These are phyloP conservation scores for Salvia miltiorrhiza DNA, from an alignment of 257 asterid species.

Conservation along the genomic window DNA sequence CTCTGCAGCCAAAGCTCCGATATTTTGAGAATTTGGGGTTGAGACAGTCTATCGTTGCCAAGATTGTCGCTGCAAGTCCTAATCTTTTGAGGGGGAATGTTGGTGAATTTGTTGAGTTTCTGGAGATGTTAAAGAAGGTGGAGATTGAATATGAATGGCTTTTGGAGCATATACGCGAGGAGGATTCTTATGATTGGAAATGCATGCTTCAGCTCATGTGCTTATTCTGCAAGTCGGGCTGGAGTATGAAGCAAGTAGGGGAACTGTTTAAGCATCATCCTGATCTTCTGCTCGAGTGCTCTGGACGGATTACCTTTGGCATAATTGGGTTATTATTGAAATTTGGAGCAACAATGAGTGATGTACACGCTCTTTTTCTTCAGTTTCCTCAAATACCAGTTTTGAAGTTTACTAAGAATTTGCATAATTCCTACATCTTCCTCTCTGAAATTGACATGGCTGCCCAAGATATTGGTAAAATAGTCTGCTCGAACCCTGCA, in stretches of 20 bases:
- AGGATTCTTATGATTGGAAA: conserved; percentile 46
- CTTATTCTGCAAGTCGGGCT: conserved; percentile 38
- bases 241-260: conserved; percentile 38
- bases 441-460: conserved; percentile 53
- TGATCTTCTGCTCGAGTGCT: conserved; percentile 44
- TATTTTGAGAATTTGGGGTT: conserved; percentile 46
- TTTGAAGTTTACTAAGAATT: conserved; percentile 34
- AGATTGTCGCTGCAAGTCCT: conserved; percentile 55
- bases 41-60: conserved; percentile 44
- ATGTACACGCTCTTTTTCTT: conserved; percentile 32
- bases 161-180: conserved; percentile 38
- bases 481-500: conserved; percentile 35
- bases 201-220: conserved; percentile 38
- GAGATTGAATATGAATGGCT: conserved; percentile 47
- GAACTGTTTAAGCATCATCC: conserved; percentile 38
- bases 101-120: conserved; percentile 34
- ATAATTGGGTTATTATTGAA: conserved; percentile 51
- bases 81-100: conserved; percentile 41
- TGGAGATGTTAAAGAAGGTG: conserved; percentile 35
- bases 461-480: conserved; percentile 36
- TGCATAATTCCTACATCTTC: conserved; percentile 42
- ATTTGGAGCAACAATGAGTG: conserved; percentile 40
- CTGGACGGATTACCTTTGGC: conserved; percentile 40
- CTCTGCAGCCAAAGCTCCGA: conserved; percentile 43
- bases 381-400: conserved; percentile 45